Conservation (phyloP, 805 yeast species). For the baker's yeast (Saccharomyces cerevisiae) region DNA sequence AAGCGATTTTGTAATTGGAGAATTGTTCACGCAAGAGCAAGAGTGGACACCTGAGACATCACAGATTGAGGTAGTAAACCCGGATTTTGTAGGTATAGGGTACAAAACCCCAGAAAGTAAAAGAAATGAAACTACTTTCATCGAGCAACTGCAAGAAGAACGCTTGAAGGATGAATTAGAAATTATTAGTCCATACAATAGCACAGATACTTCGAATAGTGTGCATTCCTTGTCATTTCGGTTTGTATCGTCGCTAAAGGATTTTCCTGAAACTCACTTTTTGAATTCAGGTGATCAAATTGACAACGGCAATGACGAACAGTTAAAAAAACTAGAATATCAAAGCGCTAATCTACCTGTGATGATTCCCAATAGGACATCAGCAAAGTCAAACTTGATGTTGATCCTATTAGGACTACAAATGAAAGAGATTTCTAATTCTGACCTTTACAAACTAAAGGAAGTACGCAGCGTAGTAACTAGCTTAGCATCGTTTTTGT, state of each 20-base stretch:
- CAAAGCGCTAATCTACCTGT: not conserved
- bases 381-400: not conserved
- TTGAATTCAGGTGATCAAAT: not conserved
- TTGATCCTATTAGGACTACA: not conserved
- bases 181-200: constrained; percentile 14
- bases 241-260: not conserved
- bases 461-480: not conserved
- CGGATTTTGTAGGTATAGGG: not conserved
- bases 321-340: not conserved
- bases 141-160: constrained; percentile 16
- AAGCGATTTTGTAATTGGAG: constrained; percentile 13
- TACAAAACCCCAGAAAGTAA: not conserved
- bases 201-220: not conserved
- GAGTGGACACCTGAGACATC: constrained; percentile 1
- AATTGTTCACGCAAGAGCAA: constrained; percentile 4
- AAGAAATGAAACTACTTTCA: constrained; percentile 5
- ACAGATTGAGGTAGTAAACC: constrained; percentile 2
- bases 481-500: not conserved
- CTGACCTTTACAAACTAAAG: not conserved
- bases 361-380: not conserved
- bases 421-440: not conserved
- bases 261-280: not conserved
- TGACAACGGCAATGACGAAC: not conserved
- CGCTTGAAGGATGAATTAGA: constrained; percentile 12
- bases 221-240: not conserved